Evolutionary conservation across 2,329 filamentous ascomycete species (phyloP), one percentile per base, ranked within the genome.

Genomic region (Fusarium xylarioides): DNA sequence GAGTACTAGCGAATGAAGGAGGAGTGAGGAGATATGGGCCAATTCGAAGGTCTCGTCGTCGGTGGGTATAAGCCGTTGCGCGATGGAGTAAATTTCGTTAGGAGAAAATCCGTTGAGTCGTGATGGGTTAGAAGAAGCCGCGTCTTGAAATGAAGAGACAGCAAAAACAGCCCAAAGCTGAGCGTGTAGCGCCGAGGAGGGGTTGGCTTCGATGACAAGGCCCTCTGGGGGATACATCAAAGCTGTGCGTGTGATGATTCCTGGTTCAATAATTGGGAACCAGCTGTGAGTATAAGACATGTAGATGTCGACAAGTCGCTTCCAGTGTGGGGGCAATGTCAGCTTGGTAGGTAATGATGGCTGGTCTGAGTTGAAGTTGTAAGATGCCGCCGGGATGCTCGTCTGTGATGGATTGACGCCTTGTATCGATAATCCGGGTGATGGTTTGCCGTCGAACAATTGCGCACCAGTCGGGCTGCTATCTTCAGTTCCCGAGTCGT

Each of bases 271-370:
- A 32, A 95, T 90, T 0, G 93, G 93, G 32, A 95, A 86, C 93
- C 93, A 95, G 59, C 88, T 90, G 78, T 95, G 91, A 0, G 91
- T 93, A 74, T 93, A 93, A 3, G 91, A 89, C 67, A 93, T 92
- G 78, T 94, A 95, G 9, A 92, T 86, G 73, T 94, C 91, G 43
- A 95, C 82, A 8, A 95, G 85, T 5, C 86, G 84, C 83, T 85
- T 90, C 77, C 86, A 88, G 76, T 89, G 86, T 21, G 80, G 77
- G 21, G 86, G 90, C 1, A 92, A 81, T 44, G 77, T 75, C 44
- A 79, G 66, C 63, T 70, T 81, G 58, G 64, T 56, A 70, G 72
- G 60, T 34, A 49, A 23, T 18, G 44, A 44, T 34, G 64, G 53
- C 23, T 54, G 44, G 43, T 64, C 49, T 43, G 43, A 28, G 32